A percentile compares a stretch with the other conserved stretches of the same genome.
Conservation (phyloP, 2,329 filamentous ascomycete genomes). For the Nigrospora sphaerica region DNA sequence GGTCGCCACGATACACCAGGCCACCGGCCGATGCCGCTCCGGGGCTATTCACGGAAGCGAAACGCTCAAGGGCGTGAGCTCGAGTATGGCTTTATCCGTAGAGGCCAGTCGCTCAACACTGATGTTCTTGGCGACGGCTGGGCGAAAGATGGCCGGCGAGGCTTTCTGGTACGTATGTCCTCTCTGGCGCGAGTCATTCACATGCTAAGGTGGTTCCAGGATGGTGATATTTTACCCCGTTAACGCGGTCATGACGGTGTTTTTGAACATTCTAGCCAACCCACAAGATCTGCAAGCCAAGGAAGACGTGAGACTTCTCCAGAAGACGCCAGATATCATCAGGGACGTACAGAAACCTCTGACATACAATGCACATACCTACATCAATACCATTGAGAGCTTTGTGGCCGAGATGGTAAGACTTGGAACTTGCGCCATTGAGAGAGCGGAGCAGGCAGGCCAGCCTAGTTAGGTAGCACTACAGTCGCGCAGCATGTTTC, state of each 20-base stretch:
- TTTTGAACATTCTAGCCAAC: slow-evolving; percentile 44
- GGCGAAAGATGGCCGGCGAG: slow-evolving; percentile 33
- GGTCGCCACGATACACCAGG: slow-evolving; percentile 46
- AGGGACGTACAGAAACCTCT: slow-evolving; percentile 22
- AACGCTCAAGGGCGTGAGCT: slow-evolving; percentile 38
- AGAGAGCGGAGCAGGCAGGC: too few species aligned
- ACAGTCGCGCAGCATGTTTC: too few species aligned
- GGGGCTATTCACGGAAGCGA: slow-evolving; percentile 25
- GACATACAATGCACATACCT: too few species aligned
- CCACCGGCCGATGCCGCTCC: slow-evolving; percentile 42
- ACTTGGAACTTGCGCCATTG: too few species aligned
- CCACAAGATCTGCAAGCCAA: slow-evolving; percentile 34
- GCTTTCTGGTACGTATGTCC: slow-evolving; percentile 38
- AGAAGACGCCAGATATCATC: slow-evolving; percentile 33
- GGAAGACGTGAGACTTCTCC: slow-evolving; percentile 39
- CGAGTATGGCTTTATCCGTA: slow-evolving; percentile 44
- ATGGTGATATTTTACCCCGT: slow-evolving; percentile 50
- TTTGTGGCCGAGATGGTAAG: too few species aligned
- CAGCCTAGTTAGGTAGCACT: too few species aligned
- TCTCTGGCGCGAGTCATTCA: neutral
- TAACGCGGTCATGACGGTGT: slow-evolving; percentile 44
- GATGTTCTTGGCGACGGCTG: slow-evolving; percentile 35
- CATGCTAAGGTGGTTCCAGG: slow-evolving; percentile 28
- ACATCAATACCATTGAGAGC: too few species aligned
- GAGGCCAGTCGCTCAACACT: slow-evolving; percentile 50